Evolutionary conservation across 768 basidiomycete genomes (phyloP).

Genomic region (Boletus sensibilis): DNA sequence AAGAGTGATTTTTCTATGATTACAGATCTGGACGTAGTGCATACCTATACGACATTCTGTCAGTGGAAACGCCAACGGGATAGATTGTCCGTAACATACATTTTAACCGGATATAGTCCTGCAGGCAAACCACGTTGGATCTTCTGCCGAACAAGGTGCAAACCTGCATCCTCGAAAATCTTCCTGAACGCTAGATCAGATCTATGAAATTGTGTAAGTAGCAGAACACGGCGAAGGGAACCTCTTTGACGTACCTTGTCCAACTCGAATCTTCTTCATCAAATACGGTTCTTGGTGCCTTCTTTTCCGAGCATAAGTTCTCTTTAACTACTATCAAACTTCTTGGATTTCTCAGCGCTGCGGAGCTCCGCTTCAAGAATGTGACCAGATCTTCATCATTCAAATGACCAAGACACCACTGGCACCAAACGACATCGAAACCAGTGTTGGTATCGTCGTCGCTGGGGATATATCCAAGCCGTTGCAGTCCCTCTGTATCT

Average conservation of each 20-base stretch:
- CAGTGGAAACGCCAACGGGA: neutral
- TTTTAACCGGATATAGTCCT: conserved; percentile 83
- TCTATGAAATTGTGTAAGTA: conserved; percentile 40
- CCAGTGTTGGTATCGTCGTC: conserved; percentile 53
- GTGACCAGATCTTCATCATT: conserved; percentile 70
- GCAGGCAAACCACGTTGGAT: conserved; percentile 81
- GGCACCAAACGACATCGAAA: conserved; percentile 94
- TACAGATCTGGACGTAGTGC: conserved; percentile 19
- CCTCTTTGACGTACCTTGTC: conserved; percentile 61
- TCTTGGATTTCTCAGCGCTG: conserved; percentile 51
- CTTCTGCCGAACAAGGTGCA: conserved; percentile 69
- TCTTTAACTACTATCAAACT: conserved; percentile 90
- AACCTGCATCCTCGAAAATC: conserved; percentile 70
- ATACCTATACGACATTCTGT: conserved; percentile 23
- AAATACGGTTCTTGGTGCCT: conserved; percentile 57
- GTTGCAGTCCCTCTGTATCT: conserved; percentile 50
- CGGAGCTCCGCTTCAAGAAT: conserved; percentile 67
- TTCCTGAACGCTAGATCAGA: conserved; percentile 82
- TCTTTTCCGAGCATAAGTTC: conserved; percentile 70
- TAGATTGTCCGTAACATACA: conserved; percentile 45
- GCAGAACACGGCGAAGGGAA: neutral
- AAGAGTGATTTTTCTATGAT: neutral
- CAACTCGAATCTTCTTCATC: conserved; percentile 89
- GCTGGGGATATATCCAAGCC: conserved; percentile 63
- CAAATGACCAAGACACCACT: conserved; percentile 95